Percentiles rank a stretch among this genome's conserved stretches.
Evolutionary conservation across 768 basidiomycete genomes (phyloP).

Genomic region (Chalciporus piperatus): DNA sequence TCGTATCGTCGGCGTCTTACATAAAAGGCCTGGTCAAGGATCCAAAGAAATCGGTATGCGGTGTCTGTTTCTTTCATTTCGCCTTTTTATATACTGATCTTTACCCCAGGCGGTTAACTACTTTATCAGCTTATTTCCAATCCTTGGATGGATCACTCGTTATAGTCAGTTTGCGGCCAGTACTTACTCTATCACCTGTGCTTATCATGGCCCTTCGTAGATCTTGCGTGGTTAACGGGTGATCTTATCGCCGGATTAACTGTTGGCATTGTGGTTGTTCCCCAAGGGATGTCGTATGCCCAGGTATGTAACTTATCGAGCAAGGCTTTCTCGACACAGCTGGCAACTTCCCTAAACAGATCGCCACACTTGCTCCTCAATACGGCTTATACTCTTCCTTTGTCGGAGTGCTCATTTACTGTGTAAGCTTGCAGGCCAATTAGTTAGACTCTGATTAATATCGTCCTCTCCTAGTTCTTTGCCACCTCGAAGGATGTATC

Average conservation of each 20-base stretch:
- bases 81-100: slow-evolving; percentile 1
- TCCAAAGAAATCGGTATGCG: slow-evolving; percentile 52
- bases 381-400: slow-evolving; percentile 96
- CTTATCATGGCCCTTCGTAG: slow-evolving; percentile 32
- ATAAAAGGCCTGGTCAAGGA: slow-evolving; percentile 37
- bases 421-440: slow-evolving; percentile 45
- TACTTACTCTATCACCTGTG: not conserved
- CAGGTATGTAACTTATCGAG: slow-evolving; percentile 39
- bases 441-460: not conserved
- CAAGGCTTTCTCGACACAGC: not conserved
- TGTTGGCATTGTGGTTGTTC: slow-evolving; percentile 93
- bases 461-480: slow-evolving; percentile 61
- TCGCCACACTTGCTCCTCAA: slow-evolving; percentile 78
- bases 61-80: not conserved
- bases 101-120: slow-evolving; percentile 55
- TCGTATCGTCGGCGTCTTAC: slow-evolving; percentile 61
- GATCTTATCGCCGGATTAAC: slow-evolving; percentile 91
- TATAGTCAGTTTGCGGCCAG: slow-evolving; percentile 59
- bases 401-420: slow-evolving; percentile 82
- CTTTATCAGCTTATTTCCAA: slow-evolving; percentile 75
- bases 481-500: slow-evolving; percentile 98
- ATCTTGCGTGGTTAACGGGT: slow-evolving; percentile 77
- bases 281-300: slow-evolving; percentile 91
- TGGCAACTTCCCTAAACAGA: slow-evolving; percentile 39
- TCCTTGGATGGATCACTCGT: slow-evolving; percentile 78